Evolutionary conservation across 805 yeast species (phyloP).

Genomic region (Yamadazyma paraphyllophila): DNA sequence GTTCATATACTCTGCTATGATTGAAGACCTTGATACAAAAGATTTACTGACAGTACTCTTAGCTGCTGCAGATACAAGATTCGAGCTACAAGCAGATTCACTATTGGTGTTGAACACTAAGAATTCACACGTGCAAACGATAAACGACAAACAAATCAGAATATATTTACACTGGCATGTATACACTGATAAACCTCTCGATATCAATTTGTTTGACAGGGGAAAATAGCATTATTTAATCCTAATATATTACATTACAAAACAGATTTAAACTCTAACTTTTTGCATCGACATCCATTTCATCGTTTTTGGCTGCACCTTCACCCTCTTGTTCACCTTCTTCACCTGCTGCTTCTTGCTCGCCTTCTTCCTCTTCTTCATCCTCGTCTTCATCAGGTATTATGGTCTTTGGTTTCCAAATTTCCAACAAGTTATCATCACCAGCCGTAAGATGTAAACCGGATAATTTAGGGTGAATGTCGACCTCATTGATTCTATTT

Average conservation of each 20-base stretch:
- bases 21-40: conserved; percentile 1
- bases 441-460: conserved; percentile 66
- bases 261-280: background rate
- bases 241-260: conserved; percentile 1
- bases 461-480: conserved; percentile 60
- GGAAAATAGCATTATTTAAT: background rate
- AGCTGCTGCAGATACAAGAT: conserved; percentile 10
- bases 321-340: conserved; percentile 22
- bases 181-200: conserved; percentile 13
- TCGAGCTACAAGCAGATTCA: conserved; percentile 1
- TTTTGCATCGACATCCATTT: conserved; percentile 17
- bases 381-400: conserved; percentile 37
- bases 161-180: conserved; percentile 15
- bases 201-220: conserved; percentile 1
- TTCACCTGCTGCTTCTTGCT: conserved; percentile 29
- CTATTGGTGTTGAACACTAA: conserved; percentile 10
- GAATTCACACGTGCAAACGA: conserved; percentile 5
- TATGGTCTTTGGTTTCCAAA: conserved; percentile 67
- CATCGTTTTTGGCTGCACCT: conserved; percentile 7
- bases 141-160: background rate
- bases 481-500: conserved; percentile 61
- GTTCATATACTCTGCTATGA: conserved; percentile 12
- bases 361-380: conserved; percentile 22
- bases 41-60: conserved; percentile 4
- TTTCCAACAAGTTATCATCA: conserved; percentile 71